phyloP scores from a whole-genome alignment of 257 asterid genomes.

The Forsythia viridissima region DNA sequence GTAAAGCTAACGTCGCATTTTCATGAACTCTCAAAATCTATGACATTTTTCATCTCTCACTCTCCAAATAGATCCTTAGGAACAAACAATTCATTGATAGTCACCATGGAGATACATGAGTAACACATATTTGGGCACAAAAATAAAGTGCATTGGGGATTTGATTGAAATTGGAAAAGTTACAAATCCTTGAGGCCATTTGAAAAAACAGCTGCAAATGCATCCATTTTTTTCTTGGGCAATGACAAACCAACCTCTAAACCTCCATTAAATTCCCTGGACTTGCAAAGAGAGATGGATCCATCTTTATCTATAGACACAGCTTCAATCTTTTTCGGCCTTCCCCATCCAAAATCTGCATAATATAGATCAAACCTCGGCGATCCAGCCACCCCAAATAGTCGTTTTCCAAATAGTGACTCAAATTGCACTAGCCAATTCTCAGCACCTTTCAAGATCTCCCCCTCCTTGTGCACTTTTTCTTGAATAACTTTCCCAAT shows the following conservation, averaged over 20 bases:
- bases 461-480: constrained; percentile 21
- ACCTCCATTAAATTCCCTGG: constrained; percentile 37
- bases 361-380: constrained; percentile 42
- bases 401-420: constrained; percentile 8
- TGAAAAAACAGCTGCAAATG: constrained; percentile 32
- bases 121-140: too few relatives aligned
- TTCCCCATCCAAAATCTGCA: constrained; percentile 57
- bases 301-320: constrained; percentile 38
- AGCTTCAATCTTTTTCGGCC: constrained; percentile 42
- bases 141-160: too few relatives aligned
- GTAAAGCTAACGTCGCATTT: too few relatives aligned
- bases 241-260: constrained; percentile 54
- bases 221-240: constrained; percentile 39
- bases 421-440: constrained; percentile 35
- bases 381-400: constrained; percentile 41
- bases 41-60: too few relatives aligned
- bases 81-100: too few relatives aligned
- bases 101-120: too few relatives aligned
- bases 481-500: constrained; percentile 35
- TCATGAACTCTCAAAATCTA: too few relatives aligned
- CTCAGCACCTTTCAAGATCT: constrained; percentile 32
- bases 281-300: constrained; percentile 39
- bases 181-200: neutral
- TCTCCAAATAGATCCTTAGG: too few relatives aligned
- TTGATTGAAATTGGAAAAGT: too few relatives aligned